phyloP scores from a whole-genome alignment of 768 basidiomycete genomes.

The Coprinopsis sp. region DNA sequence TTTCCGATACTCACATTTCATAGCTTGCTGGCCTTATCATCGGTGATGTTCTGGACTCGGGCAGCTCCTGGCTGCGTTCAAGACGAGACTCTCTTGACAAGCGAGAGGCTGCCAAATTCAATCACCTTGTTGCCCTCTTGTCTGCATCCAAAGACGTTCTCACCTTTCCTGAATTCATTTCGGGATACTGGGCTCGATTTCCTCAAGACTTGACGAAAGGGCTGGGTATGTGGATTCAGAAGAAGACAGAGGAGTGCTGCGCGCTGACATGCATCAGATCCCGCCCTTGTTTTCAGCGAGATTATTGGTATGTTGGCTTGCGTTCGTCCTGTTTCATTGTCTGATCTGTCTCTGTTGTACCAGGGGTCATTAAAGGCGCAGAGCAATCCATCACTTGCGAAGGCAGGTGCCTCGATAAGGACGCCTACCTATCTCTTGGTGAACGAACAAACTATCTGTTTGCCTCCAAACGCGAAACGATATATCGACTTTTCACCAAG shows the following conservation, averaged over 20 bases:
- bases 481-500: slow-evolving; percentile 51
- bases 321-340: not conserved
- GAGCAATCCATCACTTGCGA: slow-evolving; percentile 40
- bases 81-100: too few relatives aligned
- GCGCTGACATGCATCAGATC: slow-evolving; percentile 35
- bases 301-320: slow-evolving; percentile 46
- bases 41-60: slow-evolving; percentile 33
- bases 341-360: not conserved
- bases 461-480: slow-evolving; percentile 37
- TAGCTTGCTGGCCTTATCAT: not conserved
- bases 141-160: slow-evolving; percentile 21
- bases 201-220: slow-evolving; percentile 45
- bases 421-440: slow-evolving; percentile 45
- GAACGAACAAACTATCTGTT: slow-evolving; percentile 51
- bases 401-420: slow-evolving; percentile 36
- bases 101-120: too few relatives aligned
- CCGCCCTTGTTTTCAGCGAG: slow-evolving; percentile 59
- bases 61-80: slow-evolving; percentile 43
- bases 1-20: not conserved
- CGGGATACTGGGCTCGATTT: slow-evolving; percentile 58
- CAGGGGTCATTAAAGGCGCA: slow-evolving; percentile 68
- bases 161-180: slow-evolving; percentile 43
- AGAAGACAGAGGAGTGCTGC: not conserved
- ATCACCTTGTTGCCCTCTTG: slow-evolving; percentile 14
- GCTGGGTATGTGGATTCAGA: slow-evolving; percentile 37